phyloP scores from a whole-genome alignment of 441 rosid genomes.

The Pelargonium fulgidum region DNA sequence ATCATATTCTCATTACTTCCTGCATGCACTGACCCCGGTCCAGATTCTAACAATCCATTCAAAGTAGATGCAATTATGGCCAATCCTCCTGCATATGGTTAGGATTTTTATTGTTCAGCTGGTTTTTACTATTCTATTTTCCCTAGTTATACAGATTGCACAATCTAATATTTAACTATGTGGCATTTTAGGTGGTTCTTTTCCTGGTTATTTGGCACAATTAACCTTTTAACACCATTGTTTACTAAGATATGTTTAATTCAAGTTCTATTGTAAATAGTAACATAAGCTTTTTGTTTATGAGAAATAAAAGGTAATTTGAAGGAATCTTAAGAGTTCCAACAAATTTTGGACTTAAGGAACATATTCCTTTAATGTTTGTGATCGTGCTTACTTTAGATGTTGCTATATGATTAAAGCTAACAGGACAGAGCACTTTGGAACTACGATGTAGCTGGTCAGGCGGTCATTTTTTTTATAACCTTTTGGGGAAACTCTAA shows the following conservation, averaged over 20 bases:
- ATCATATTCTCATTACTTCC: constrained; percentile 38
- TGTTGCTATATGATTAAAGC: neutral
- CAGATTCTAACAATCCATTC: constrained; percentile 26
- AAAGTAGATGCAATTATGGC: constrained; percentile 43
- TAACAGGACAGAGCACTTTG: neutral
- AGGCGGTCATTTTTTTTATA: neutral
- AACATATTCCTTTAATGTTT: too few species aligned
- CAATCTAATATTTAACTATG: neutral
- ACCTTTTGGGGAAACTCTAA: neutral
- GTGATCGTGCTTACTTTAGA: too few species aligned
- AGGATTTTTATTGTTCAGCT: constrained; percentile 2
- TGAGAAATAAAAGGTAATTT: too few species aligned
- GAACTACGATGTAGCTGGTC: neutral
- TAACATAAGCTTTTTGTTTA: too few species aligned
- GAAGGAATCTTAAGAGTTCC: too few species aligned
- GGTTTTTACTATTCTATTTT: neutral
- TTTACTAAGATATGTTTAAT: too few species aligned
- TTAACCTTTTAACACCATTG: too few species aligned
- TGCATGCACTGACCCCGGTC: constrained; percentile 38
- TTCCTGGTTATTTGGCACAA: too few species aligned
- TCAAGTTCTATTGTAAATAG: too few species aligned
- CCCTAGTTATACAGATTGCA: neutral
- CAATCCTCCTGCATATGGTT: constrained; percentile 49
- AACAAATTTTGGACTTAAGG: too few species aligned
- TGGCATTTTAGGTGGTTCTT: too few species aligned